phyloP scores from a whole-genome alignment of 2,329 filamentous ascomycete genomes.

The Aspergillus sp. region DNA sequence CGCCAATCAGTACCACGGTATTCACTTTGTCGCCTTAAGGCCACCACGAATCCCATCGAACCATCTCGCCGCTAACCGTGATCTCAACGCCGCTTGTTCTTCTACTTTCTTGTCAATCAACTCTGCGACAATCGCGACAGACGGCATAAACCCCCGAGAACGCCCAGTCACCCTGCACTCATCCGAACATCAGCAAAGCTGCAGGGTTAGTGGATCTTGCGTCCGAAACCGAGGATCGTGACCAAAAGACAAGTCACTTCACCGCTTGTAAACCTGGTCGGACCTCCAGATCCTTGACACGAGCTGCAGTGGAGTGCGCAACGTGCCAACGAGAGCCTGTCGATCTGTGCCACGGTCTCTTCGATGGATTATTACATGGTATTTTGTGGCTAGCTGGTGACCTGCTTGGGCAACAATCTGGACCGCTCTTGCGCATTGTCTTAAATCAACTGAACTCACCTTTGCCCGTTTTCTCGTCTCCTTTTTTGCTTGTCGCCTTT shows the following conservation, averaged over 20 bases:
- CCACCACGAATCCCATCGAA: background rate
- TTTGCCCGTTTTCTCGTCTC: background rate
- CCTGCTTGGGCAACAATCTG: constrained; percentile 14
- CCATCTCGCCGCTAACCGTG: constrained; percentile 9
- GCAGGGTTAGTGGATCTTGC: background rate
- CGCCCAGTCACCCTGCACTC: background rate
- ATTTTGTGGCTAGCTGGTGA: constrained; percentile 12
- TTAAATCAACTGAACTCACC: background rate
- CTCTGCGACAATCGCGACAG: background rate
- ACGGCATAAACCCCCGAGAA: background rate
- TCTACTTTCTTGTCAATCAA: background rate
- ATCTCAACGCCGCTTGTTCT: constrained; percentile 1
- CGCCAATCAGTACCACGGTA: constrained; percentile 1
- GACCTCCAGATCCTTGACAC: constrained; percentile 16
- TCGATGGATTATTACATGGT: constrained; percentile 16
- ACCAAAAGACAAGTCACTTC: constrained; percentile 12
- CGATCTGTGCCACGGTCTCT: constrained; percentile 11
- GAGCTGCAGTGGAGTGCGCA: constrained; percentile 2
- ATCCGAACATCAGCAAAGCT: background rate
- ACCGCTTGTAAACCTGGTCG: constrained; percentile 19
- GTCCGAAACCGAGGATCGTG: constrained; percentile 1
- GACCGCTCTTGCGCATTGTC: constrained; percentile 1
- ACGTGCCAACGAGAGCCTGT: background rate
- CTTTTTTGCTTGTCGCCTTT: background rate
- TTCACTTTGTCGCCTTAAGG: constrained; percentile 5